phyloP scores from a whole-genome alignment of 257 asterid genomes.

The Ilex asprella region DNA sequence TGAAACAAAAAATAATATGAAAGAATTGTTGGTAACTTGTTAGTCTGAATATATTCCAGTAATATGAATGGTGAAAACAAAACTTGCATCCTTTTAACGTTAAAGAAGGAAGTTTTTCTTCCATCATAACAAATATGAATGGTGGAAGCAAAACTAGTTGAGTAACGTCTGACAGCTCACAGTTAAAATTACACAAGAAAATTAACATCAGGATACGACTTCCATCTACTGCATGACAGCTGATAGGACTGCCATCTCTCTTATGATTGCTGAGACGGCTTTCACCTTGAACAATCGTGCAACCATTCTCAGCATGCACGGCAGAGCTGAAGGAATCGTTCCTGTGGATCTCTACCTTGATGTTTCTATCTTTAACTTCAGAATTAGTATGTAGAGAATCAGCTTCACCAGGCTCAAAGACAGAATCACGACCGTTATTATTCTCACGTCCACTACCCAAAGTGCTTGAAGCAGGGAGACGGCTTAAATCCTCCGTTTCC shows the following conservation, averaged over 20 bases:
- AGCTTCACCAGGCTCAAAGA: constrained; percentile 20
- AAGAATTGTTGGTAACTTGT: neutral
- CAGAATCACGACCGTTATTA: constrained; percentile 22
- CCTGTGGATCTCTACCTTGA: constrained; percentile 25
- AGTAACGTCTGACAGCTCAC: neutral
- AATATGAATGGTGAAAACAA: neutral
- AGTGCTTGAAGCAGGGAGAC: constrained; percentile 41
- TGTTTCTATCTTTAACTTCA: constrained; percentile 26
- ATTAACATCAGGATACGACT: constrained; percentile 39
- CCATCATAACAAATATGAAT: neutral
- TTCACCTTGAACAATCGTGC: constrained; percentile 32
- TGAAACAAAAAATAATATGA: neutral
- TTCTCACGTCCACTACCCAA: constrained; percentile 35
- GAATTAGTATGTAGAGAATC: constrained; percentile 23
- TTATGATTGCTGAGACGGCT: constrained; percentile 29
- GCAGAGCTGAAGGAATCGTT: constrained; percentile 16
- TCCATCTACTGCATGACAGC: neutral
- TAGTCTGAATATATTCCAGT: neutral
- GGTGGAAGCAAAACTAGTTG: constrained; percentile 1
- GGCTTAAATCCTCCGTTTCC: constrained; percentile 53
- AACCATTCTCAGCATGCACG: constrained; percentile 31
- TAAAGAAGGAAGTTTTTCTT: neutral
- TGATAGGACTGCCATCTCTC: constrained; percentile 23
- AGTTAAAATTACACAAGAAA: constrained; percentile 8
- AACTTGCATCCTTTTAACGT: too few relatives aligned